Evolutionary conservation across 2,329 filamentous ascomycete genomes (phyloP), one percentile per base, ranked within the genome.

Genomic region (Plectosphaerella cucumerina): DNA sequence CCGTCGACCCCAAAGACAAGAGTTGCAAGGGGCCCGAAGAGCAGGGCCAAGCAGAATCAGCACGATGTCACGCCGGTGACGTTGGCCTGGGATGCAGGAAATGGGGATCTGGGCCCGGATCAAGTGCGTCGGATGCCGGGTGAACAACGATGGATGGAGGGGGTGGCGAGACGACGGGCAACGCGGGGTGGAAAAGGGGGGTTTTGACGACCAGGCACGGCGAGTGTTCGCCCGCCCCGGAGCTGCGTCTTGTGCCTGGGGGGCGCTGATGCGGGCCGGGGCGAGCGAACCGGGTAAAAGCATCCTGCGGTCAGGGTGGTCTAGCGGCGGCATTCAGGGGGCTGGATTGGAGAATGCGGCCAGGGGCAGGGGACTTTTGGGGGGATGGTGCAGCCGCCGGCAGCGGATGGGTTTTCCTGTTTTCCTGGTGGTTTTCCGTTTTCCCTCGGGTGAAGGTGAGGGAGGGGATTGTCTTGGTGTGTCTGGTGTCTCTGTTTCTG

Each of bases 281-380:
- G 17, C 18, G 26, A 20, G n/a, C 17, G 31, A 35, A 47, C 44
- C 44, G 44, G 44, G 44, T 47, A 47, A 47, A 34, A 14, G 44
- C 44, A 47, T 23, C 18, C 44, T 35, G 18, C 21, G 26, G 44
- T 31, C 6, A 20, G 26, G 44, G 31, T n/a, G 33, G 17, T 17
- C 44, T 47, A 47, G 45, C 45, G 45, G 45, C 45, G 45, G 45
- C 12, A 21, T 47, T 47, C 45, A 33, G 11, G 45, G 45, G 35
- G 45, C 20, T 15, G 45, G 45, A 47, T 47, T 47, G 45, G 45
- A 33, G 23, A 8, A 31, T 31, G 26, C 26, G 26, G 26, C 26
- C 26, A 31, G 26, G 26, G 26, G 26, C 26, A 31, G 26, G 26
- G 26, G 12, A 31, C 26, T 31, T 31, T 31, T 26, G 23, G 26